Base-by-base conservation (phyloP, 2,329 filamentous ascomycete species). In the Venturiaceae sp. region DNA sequence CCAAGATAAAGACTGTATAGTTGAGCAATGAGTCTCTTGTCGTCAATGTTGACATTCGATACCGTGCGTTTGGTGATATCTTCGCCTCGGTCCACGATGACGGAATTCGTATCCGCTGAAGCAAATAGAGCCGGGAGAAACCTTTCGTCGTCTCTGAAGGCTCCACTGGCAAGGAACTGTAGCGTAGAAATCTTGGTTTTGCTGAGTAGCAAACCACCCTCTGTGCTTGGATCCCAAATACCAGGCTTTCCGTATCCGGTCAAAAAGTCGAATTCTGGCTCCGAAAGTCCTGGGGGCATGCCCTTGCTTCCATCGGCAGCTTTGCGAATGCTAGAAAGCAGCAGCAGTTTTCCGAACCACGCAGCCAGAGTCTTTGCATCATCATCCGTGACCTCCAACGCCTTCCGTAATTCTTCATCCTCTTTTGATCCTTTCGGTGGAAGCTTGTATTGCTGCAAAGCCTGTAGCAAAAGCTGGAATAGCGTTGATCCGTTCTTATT, bases 61-160 rank as follows among this genome's bases (percentile, higher is more conserved):
- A 77, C 80, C 32, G 83, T 87, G 63, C 92, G 81, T 72, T 96
- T 99, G 63, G 97, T 73, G 53, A 95, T 83, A 65, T 96, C 91
- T 59, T 96, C 90, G 0, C 89, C 92, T n/a, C 90, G 76, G n/a
- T 87, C 84, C 11, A 88, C 85, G 37, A 96, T 85, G 8, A 87
- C 83, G 36, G 86, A 90, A 63, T 96, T 94, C 1, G 85, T 76
- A 71, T 92, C 92, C 0, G 90, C 86, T 28, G 90, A 86, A 5
- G 92, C 91, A 68, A 88, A 91, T 1, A 97, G 73, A 0, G 90
- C 87, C 0, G 92, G 87, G 13, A 96, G 71, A 65, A 96, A 90
- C 33, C 91, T 85, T 67, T 97, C 89, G 0, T 83, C 74, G 61
- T 96, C 90, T 0, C 77, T 85, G 71, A 99, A 97, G 6, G 92